Evolutionary conservation across 2,329 filamentous ascomycete genomes (phyloP), one percentile per base, ranked within the genome.

Genomic region (Aspergillus caelatus): DNA sequence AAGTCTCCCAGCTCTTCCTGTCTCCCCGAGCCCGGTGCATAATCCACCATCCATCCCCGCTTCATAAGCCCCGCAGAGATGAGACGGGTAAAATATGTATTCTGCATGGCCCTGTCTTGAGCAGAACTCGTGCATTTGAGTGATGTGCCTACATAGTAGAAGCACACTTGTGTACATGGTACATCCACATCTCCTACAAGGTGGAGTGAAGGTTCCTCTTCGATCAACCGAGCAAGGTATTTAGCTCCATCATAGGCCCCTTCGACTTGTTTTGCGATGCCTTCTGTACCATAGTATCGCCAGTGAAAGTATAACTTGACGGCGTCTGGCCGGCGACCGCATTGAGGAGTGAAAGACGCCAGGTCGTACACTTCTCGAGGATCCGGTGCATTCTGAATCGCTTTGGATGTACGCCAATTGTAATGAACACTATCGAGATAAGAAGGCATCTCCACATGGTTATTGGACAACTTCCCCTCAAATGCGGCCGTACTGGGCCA

Each of bases 31-130:
- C 52, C 52, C 1, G 52, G 52, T 36, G 52, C 52, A 30, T 55
- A 55, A 21, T 55, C 52, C n/a, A 55, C 52, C 52, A 55, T 55
- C 52, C 52, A 55, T 10, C 52, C 52, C 11, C 52, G 52, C n/a
- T 39, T 55, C 52, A 55, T 23, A 10, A 55, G 52, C n/a, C 52
- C 52, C 12, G 52, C 9, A 12, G 52, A 55, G 32, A 55, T 36
- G 14, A 36, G 32, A 21, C 32, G 32, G 4, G 52, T 55, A 21
- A 55, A 55, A 55, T 39, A 16, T 2, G 52, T 55, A 10, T 55
- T 55, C 32, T 55, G 32, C 3, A 8, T n/a, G n/a, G 32, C 52
- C n/a, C 39, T 36, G 14, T 36, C 52, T 23, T 39, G 32, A 39
- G n/a, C 11, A 55, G 32, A 26, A 6, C 26, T 12, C 11, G 14